A percentile compares a stretch with the other conserved stretches of the same genome.
Evolutionary conservation across 1,139 yeast species (phyloP).

Genomic region (Scheffersomyces lignicola): DNA sequence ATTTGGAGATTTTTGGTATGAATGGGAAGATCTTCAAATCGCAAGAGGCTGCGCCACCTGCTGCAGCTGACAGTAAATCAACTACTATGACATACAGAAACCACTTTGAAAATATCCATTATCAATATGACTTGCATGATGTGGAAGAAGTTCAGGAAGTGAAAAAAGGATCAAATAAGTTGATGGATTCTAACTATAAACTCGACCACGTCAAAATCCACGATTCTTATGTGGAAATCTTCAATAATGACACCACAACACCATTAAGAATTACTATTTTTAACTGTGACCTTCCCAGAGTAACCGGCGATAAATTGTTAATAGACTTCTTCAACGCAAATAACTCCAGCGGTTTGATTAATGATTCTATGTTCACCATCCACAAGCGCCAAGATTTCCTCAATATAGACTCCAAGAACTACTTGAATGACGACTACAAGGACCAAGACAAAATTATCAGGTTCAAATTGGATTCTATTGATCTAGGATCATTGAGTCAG

Average conservation of each 20-base stretch:
- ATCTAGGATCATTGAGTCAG: constrained; percentile 45
- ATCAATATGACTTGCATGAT: constrained; percentile 34
- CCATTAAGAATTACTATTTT: constrained; percentile 59
- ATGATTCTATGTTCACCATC: constrained; percentile 71
- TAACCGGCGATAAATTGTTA: constrained; percentile 58
- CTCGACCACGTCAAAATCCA: constrained; percentile 52
- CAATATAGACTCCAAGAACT: constrained; percentile 21
- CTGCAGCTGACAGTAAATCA: constrained; percentile 1
- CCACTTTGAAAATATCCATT: constrained; percentile 26
- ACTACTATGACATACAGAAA: constrained; percentile 4
- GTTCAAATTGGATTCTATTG: constrained; percentile 64
- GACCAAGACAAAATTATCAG: constrained; percentile 50
- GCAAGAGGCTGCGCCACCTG: neutral
- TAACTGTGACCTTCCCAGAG: constrained; percentile 61
- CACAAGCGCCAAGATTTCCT: constrained; percentile 49
- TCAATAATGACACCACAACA: constrained; percentile 23
- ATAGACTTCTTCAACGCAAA: constrained; percentile 69
- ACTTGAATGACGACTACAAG: constrained; percentile 15
- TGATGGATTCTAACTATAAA: constrained; percentile 44
- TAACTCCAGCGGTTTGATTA: constrained; percentile 70
- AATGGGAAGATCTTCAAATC: constrained; percentile 46
- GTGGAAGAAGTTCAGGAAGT: constrained; percentile 15
- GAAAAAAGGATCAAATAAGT: constrained; percentile 5
- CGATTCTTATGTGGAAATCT: constrained; percentile 54
- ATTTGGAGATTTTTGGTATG: constrained; percentile 62